Conservation (phyloP, 2,329 filamentous ascomycete species). For the Podosphaera fusca region DNA sequence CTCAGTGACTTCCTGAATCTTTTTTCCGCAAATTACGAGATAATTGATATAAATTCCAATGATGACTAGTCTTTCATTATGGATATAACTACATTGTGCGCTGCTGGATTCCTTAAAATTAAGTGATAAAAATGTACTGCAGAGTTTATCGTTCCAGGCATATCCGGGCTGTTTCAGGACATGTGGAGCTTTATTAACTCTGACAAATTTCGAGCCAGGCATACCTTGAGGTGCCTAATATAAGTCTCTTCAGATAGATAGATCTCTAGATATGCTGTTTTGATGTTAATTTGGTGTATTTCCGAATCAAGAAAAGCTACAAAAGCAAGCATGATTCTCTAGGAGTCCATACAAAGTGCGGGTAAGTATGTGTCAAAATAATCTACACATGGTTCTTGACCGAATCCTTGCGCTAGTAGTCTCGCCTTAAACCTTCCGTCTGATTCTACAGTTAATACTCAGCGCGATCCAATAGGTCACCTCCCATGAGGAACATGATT, state of each 20-base stretch:
- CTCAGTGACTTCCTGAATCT: too few species aligned
- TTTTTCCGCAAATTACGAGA: background rate
- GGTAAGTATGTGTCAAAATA: background rate
- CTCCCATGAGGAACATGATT: constrained; percentile 1
- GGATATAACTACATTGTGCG: too few species aligned
- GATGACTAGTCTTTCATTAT: too few species aligned
- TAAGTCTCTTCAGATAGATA: background rate
- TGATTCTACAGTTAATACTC: background rate
- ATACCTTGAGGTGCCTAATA: background rate
- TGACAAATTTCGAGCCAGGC: background rate
- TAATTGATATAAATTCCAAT: background rate
- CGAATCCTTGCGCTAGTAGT: background rate
- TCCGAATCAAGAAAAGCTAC: background rate
- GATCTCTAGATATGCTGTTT: background rate
- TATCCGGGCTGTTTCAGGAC: too few species aligned
- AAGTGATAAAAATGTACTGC: too few species aligned
- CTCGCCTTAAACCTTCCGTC: constrained; percentile 1
- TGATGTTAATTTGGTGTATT: background rate
- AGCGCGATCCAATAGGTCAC: background rate
- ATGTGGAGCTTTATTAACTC: too few species aligned
- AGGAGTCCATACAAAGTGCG: background rate
- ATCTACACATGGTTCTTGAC: background rate
- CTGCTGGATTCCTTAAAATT: background rate
- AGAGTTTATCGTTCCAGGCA: too few species aligned
- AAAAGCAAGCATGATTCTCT: background rate